Base-by-base conservation (phyloP, 805 yeast genomes). In the Monosporozyma servazzii region DNA sequence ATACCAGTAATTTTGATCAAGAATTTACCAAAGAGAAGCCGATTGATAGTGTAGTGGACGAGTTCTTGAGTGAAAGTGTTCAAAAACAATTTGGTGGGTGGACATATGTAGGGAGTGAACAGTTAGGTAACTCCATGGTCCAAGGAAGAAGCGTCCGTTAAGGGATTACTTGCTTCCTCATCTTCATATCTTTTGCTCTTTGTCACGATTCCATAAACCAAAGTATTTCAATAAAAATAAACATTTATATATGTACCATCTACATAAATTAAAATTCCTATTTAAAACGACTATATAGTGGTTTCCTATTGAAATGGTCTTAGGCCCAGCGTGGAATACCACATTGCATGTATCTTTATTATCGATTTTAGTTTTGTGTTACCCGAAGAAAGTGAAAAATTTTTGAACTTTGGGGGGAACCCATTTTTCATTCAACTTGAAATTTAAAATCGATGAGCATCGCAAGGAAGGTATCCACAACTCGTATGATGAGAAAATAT, bases 1-100 rank as follows among this genome's bases (percentile, higher is more conserved):
- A 93, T 64, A 93, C 98, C 1, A 85, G 95, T 20, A 93, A 93
- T 67, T 93, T 93, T 62, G 96, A 91, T 65, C 79, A 82, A 56
- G 95, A 86, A 63, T 93, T 93, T 65, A 93, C 99, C 5, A 84
- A 76, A 62, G 98, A 93, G 63, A 81, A 84, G 59, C 98, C 99
- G 3, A 84, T 88, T 58, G 99, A 93, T 66, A 86, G 96, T 55
- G 97, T 93, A 11, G 96, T 90, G 17, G 95, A 90, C 66, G 95
- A 88, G 63, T 88, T 79, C 58, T 76, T 93, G 55, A 86, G 95
- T 62, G 98, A 89, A 60, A 81, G 90, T 60, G 96, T 93, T n/a
- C 99, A 93, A 69, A 82, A 86, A 65, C 98, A 93, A 71, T 93
- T 93, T 74, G 98, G 96, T 46, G 98, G 99, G 6, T 93, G 99